These are phyloP conservation scores for Phaffia australis DNA, from an alignment of 768 basidiomycete genomes.

Conservation along the genomic window DNA sequence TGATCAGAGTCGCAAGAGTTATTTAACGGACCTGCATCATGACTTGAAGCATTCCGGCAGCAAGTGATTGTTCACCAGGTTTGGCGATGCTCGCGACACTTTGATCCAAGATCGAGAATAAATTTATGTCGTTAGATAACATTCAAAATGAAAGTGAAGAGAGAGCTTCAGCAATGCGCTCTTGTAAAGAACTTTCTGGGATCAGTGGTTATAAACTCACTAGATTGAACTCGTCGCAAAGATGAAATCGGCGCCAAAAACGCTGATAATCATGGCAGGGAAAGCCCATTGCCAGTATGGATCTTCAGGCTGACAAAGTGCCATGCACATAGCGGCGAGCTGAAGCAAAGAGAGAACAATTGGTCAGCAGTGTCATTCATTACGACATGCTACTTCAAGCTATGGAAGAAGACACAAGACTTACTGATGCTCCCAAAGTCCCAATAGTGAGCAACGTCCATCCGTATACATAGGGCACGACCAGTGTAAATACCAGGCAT, in stretches of 20 bases:
- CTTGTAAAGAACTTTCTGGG: no score
- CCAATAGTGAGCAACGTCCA: conserved; percentile 11
- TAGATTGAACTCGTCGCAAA: neutral
- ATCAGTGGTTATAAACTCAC: neutral
- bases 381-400: neutral
- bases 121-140: neutral
- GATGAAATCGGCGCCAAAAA: conserved; percentile 14
- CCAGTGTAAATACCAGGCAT: conserved; percentile 4
- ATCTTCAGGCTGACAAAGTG: neutral
- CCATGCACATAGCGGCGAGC: conserved; percentile 6
- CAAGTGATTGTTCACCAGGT: conserved; percentile 13
- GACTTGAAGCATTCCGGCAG: conserved; percentile 12
- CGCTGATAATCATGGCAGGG: neutral
- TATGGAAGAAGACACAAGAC: neutral
- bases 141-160: neutral
- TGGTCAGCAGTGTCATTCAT: neutral
- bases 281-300: conserved; percentile 17
- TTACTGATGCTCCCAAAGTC: neutral
- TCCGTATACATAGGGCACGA: conserved; percentile 4
- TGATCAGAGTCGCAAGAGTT: neutral
- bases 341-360: neutral
- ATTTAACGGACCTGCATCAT: neutral
- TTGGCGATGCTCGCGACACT: neutral
- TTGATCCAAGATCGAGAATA: neutral
- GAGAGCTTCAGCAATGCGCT: no score